phyloP scores from a whole-genome alignment of 1,284 basidiomycete species.

The Chalciporus sp. region DNA sequence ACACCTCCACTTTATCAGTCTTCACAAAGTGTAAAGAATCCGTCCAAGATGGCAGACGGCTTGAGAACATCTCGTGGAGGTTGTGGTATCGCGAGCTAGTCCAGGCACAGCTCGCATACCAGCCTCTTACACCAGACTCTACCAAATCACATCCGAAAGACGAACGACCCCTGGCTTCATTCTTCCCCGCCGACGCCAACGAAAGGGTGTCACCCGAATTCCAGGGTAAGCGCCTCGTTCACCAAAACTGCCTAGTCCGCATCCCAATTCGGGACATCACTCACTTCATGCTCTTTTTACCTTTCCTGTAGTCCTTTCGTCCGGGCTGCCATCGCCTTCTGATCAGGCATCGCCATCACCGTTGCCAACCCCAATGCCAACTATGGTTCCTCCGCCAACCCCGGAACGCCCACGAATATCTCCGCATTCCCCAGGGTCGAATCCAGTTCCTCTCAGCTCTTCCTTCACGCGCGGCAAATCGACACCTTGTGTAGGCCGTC shows the following conservation, averaged over 20 bases:
- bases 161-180: constrained; percentile 24
- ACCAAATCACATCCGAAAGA: constrained; percentile 28
- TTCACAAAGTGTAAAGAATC: constrained; percentile 84
- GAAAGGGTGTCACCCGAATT: constrained; percentile 15
- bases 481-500: constrained; percentile 45
- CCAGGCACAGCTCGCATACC: constrained; percentile 31
- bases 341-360: constrained; percentile 32
- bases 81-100: constrained; percentile 76
- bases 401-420: constrained; percentile 34
- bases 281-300: constrained; percentile 16
- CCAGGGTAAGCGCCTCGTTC: constrained; percentile 21
- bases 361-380: constrained; percentile 26
- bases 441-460: constrained; percentile 21
- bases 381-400: constrained; percentile 24
- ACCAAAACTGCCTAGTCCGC: constrained; percentile 11
- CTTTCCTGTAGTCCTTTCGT: constrained; percentile 25
- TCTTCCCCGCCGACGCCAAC: constrained; percentile 19
- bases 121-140: constrained; percentile 37
- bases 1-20: constrained; percentile 48
- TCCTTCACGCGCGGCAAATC: constrained; percentile 35
- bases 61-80: constrained; percentile 87
- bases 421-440: constrained; percentile 18
- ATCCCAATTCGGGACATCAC: constrained; percentile 14
- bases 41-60: constrained; percentile 72
- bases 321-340: constrained; percentile 31